Evolutionary conservation across 176 grass and related monocot genomes (phyloP).

Genomic region (Poa annua): DNA sequence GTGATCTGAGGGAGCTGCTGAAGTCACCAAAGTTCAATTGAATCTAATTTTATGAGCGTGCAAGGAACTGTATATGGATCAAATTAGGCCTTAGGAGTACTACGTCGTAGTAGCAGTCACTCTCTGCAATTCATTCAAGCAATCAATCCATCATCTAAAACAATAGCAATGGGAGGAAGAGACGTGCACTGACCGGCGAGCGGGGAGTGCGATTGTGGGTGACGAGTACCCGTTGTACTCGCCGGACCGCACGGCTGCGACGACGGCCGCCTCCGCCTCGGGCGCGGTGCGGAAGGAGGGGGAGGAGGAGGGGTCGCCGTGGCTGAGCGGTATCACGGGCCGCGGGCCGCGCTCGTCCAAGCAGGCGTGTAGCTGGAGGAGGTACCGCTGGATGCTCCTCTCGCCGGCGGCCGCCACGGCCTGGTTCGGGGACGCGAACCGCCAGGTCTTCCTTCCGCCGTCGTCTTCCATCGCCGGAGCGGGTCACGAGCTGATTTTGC

Average conservation of each 20-base stretch:
- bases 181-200: conserved; percentile 42
- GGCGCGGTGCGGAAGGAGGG: conserved; percentile 51
- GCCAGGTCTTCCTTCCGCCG: conserved; percentile 28
- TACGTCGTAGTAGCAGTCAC: neutral
- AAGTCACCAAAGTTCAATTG: neutral
- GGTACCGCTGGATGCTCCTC: conserved; percentile 32
- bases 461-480: neutral
- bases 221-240: conserved; percentile 49
- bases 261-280: conserved; percentile 51
- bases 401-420: conserved; percentile 34
- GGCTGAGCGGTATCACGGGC: conserved; percentile 47
- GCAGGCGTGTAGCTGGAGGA: conserved; percentile 39
- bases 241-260: conserved; percentile 46
- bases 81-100: neutral
- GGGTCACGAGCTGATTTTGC: too few relatives aligned
- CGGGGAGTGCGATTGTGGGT: neutral
- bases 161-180: neutral
- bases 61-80: neutral
- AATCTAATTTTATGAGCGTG: neutral
- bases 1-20: neutral
- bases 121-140: neutral
- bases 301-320: conserved; percentile 57
- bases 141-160: neutral
- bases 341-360: conserved; percentile 49
- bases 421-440: conserved; percentile 47